These are phyloP conservation scores for Aspergillus sp. DNA, from an alignment of 2,329 filamentous ascomycete species.

Conservation along the genomic window DNA sequence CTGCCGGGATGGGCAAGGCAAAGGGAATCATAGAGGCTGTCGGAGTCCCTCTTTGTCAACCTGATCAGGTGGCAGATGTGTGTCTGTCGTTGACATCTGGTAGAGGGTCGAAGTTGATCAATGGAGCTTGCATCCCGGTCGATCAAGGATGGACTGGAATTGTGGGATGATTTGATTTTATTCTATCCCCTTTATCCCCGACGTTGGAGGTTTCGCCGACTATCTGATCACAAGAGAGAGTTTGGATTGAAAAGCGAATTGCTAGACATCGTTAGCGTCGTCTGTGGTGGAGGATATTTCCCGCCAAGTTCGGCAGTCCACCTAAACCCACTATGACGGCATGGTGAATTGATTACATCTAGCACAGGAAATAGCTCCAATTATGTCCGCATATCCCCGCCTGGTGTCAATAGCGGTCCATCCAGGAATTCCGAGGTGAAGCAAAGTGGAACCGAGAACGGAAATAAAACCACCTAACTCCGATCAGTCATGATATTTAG, in stretches of 20 bases:
- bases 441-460: not conserved
- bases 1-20: slow-evolving; percentile 23
- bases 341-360: not conserved
- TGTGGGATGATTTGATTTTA: not conserved
- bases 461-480: not conserved
- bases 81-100: slow-evolving; percentile 27
- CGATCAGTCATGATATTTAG: not conserved
- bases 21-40: slow-evolving; percentile 14
- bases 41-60: slow-evolving; percentile 18
- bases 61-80: slow-evolving; percentile 29
- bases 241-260: too few relatives aligned
- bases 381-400: not conserved
- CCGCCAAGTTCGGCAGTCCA: too few relatives aligned
- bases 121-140: slow-evolving; percentile 30
- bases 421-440: not conserved
- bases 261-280: too few relatives aligned
- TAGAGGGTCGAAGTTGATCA: slow-evolving; percentile 26
- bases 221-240: too few relatives aligned
- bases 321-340: not conserved
- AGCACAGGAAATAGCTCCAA: not conserved
- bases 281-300: too few relatives aligned
- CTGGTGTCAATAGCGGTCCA: too few relatives aligned
- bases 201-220: too few relatives aligned
- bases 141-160: slow-evolving; percentile 25
- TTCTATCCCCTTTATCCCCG: too few relatives aligned